Evolutionary conservation across 2,329 filamentous ascomycete species (phyloP).

Genomic region (Trichoderma harzianum): DNA sequence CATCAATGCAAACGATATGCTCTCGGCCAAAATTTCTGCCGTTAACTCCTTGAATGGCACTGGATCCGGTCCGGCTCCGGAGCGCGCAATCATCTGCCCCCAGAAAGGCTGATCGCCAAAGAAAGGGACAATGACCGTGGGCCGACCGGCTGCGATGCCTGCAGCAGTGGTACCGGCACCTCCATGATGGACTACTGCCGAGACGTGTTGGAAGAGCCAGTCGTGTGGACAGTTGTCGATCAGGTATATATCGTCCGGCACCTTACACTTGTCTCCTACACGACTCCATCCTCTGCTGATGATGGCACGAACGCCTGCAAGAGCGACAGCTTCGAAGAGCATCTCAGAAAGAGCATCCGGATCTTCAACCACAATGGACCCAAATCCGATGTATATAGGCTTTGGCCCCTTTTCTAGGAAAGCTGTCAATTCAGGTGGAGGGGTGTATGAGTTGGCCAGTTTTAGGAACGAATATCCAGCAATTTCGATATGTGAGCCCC

Average conservation of each 20-base stretch:
- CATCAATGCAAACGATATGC: slow-evolving; percentile 51
- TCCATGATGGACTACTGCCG: slow-evolving; percentile 60
- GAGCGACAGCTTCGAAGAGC: slow-evolving; percentile 57
- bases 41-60: slow-evolving; percentile 58
- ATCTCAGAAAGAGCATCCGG: slow-evolving; percentile 54
- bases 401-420: slow-evolving; percentile 56
- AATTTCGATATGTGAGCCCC: slow-evolving; percentile 57
- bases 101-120: slow-evolving; percentile 66
- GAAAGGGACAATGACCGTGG: slow-evolving; percentile 64
- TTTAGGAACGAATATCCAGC: slow-evolving; percentile 62
- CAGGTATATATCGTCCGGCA: slow-evolving; percentile 53
- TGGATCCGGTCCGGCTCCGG: slow-evolving; percentile 58
- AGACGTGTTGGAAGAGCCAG: slow-evolving; percentile 60
- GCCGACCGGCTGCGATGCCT: slow-evolving; percentile 56
- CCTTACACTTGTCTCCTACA: slow-evolving; percentile 46
- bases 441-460: slow-evolving; percentile 49
- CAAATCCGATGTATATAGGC: slow-evolving; percentile 65
- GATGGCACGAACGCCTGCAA: slow-evolving; percentile 56
- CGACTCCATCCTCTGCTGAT: slow-evolving; percentile 65
- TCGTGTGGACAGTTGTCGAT: slow-evolving; percentile 65
- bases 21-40: slow-evolving; percentile 50
- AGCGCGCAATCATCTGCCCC: slow-evolving; percentile 59
- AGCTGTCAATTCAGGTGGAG: slow-evolving; percentile 48
- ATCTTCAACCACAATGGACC: slow-evolving; percentile 63
- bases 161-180: slow-evolving; percentile 65